These are phyloP conservation scores for Melampsora larici-populina DNA, from an alignment of 1,284 basidiomycete species.

Conservation along the genomic window DNA sequence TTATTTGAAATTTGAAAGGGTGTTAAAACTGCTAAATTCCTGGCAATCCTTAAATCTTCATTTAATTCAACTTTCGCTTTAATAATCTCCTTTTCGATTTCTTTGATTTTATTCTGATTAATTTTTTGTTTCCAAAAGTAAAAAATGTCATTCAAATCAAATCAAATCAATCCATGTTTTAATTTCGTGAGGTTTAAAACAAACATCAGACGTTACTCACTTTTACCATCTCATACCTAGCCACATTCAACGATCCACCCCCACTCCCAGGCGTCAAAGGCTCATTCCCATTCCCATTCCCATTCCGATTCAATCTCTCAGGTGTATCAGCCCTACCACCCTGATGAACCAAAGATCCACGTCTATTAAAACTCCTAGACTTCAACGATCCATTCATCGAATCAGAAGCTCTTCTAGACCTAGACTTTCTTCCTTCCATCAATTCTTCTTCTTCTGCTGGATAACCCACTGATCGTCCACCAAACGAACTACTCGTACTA, in stretches of 20 bases:
- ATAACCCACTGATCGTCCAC: not conserved
- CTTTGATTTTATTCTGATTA: conserved; percentile 59
- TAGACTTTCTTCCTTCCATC: not conserved
- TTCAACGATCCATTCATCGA: too few relatives aligned
- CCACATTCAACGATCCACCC: not conserved
- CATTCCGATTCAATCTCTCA: too few relatives aligned
- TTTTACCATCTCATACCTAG: not conserved
- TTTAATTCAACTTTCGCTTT: conserved; percentile 66
- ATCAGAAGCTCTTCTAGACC: not conserved
- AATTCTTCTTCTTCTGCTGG: not conserved
- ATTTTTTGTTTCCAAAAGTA: too few relatives aligned
- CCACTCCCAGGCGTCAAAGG: too few relatives aligned
- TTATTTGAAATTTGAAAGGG: conserved; percentile 81
- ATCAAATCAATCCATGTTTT: too few relatives aligned
- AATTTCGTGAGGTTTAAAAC: too few relatives aligned
- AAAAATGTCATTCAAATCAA: too few relatives aligned
- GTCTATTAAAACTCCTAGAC: not conserved
- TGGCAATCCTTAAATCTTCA: conserved; percentile 67
- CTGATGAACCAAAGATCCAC: not conserved
- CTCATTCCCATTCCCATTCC: too few relatives aligned
- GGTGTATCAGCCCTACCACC: too few relatives aligned
- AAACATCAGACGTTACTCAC: not conserved
- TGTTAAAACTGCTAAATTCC: conserved; percentile 78
- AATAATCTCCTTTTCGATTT: conserved; percentile 64
- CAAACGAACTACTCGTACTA: not conserved